Percentiles rank a stretch among this genome's conserved stretches.
These are phyloP conservation scores for Stagonosporopsis rhizophila DNA, from an alignment of 2,329 filamentous ascomycete genomes.

Conservation along the genomic window DNA sequence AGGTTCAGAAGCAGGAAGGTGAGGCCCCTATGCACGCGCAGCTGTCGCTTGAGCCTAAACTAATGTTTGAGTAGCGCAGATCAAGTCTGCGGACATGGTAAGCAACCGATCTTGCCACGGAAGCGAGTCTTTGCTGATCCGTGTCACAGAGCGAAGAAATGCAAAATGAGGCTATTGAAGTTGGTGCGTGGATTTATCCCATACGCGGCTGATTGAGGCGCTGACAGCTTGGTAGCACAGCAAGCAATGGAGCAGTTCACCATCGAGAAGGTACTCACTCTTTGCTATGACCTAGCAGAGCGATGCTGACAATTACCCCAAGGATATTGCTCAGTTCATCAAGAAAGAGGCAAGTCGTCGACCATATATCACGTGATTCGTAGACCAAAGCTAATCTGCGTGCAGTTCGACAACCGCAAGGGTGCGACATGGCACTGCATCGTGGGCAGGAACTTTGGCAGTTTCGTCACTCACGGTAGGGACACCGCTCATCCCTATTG, in stretches of 20 bases:
- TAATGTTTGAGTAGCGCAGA: conserved; percentile 71
- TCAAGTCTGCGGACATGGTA: conserved; percentile 99
- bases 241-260: conserved; percentile 75
- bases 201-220: conserved; percentile 22
- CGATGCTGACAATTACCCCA: conserved; percentile 16
- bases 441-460: conserved; percentile 97
- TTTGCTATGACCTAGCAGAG: not conserved
- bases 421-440: conserved; percentile 99
- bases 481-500: not conserved
- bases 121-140: conserved; percentile 20
- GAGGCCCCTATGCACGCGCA: conserved; percentile 52
- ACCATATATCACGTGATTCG: not conserved
- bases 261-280: conserved; percentile 70
- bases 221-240: conserved; percentile 60
- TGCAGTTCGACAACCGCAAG: conserved; percentile 93
- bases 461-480: conserved; percentile 96
- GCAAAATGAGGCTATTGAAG: conserved; percentile 94
- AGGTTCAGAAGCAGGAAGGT: conserved; percentile 57
- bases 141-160: conserved; percentile 84
- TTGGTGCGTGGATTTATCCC: conserved; percentile 69
- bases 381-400: conserved; percentile 20
- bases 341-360: conserved; percentile 76
- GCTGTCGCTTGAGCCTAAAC: conserved; percentile 21
- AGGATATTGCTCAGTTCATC: conserved; percentile 96
- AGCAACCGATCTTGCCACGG: conserved; percentile 31